Evolutionary conservation across 169 alveolate species (phyloP), one percentile per base, ranked within the genome.

Genomic region (Plasmodium coatneyi): DNA sequence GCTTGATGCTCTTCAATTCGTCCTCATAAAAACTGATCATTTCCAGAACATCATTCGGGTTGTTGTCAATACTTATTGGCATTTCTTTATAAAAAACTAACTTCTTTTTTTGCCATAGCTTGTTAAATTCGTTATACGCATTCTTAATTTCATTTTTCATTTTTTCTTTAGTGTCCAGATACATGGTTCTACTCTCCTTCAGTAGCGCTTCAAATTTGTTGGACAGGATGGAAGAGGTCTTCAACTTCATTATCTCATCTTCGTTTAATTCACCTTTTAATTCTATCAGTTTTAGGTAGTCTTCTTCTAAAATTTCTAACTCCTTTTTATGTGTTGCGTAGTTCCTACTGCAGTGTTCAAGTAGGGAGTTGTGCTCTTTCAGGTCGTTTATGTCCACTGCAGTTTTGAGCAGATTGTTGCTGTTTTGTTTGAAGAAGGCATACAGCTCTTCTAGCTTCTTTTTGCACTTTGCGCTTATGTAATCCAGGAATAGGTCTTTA

Each of bases 141-240:
- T 91, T 91, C 80, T 91, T 91, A 70, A 91, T 71, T 91, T 91
- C 95, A 36, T 80, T 91, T 71, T 91, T 91, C 95, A 91, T 91
- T 71, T 81, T 91, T 82, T 91, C 95, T 19, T 91, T 91, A 30
- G 92, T 71, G 43, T 91, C 95, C 82, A 91, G 82, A 70, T 91
- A 91, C 78, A 91, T 80, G 34, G 43, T 82, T 91, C 83, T 91
- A 46, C 95, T 91, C 74, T 91, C 92, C 32, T 81, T 43, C 54
- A 91, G 70, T 36, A 91, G 43, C 3, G 83, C 49, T 91, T 80
- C 84, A 82, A 91, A 91, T 71, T 81, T 91, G n/a, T 49, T 71
- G 6, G 92, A 91, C 82, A 91, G 74, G 28, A 28, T 91, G 49
- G 90, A 80, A 14, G 92, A 80, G 25, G 79, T 91, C 82, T 91